phyloP scores from a whole-genome alignment of 176 grass and related monocot species.

The Chrysopogon serrulatus region DNA sequence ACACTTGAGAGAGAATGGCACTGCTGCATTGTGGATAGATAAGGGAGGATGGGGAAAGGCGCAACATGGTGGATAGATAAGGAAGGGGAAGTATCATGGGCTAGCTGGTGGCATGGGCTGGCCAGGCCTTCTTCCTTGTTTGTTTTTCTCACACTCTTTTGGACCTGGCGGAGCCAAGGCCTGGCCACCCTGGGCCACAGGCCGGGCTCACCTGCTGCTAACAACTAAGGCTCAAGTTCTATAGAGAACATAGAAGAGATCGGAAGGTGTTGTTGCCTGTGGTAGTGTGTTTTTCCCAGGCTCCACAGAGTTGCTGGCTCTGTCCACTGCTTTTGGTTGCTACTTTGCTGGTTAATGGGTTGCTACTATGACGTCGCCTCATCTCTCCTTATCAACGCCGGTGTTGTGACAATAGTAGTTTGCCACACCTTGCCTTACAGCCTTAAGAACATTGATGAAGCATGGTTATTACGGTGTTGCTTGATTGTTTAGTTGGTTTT shows the following conservation, averaged over 20 bases:
- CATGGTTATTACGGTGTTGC: neutral
- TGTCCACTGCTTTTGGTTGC: no score
- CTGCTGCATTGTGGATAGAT: neutral
- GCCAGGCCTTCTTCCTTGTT: neutral
- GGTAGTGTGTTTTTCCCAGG: no score
- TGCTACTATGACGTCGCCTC: neutral
- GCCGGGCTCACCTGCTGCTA: no score
- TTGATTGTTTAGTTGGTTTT: neutral
- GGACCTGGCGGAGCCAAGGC: no score
- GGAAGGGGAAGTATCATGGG: neutral
- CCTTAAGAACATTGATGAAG: neutral
- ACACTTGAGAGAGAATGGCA: neutral
- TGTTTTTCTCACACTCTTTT: neutral
- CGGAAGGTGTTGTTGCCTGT: no score
- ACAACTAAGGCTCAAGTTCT: no score
- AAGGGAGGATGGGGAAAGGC: neutral
- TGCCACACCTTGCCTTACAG: neutral
- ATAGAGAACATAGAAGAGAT: no score
- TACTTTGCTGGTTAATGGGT: neutral
- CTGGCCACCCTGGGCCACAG: no score
- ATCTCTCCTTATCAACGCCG: neutral
- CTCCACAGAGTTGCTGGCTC: no score
- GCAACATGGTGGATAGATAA: neutral
- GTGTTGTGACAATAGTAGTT: neutral
- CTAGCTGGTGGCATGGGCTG: neutral